These are phyloP conservation scores for Coniochaeta sp. DNA, from an alignment of 2,329 filamentous ascomycete genomes.

Conservation along the genomic window DNA sequence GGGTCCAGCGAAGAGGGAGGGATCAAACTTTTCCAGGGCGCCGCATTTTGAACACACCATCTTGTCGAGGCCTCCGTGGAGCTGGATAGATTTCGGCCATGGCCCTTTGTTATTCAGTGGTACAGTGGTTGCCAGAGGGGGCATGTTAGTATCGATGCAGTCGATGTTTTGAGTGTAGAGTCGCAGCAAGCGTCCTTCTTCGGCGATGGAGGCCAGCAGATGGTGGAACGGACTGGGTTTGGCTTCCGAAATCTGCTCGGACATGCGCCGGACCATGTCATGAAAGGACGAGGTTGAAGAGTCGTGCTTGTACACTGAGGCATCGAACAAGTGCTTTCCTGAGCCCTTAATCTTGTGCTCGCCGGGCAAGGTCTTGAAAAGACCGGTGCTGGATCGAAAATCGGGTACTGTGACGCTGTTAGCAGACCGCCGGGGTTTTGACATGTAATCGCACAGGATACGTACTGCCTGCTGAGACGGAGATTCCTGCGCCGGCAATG, in stretches of 20 bases:
- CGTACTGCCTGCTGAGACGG: conserved; percentile 86
- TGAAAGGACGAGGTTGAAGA: conserved; percentile 86
- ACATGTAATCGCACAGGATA: conserved; percentile 17
- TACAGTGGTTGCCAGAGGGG: conserved; percentile 70
- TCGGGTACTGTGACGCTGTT: conserved; percentile 63
- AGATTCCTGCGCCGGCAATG: conserved; percentile 93
- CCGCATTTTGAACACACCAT: conserved; percentile 97
- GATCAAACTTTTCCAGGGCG: conserved; percentile 67
- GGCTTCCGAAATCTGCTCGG: conserved; percentile 67
- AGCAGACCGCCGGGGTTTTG: conserved; percentile 9
- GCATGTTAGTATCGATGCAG: conserved; percentile 79
- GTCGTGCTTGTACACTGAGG: conserved; percentile 92
- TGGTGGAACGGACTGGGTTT: conserved; percentile 87
- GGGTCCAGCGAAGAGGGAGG: conserved; percentile 74
- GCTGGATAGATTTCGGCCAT: conserved; percentile 88
- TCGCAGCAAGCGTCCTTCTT: conserved; percentile 78
- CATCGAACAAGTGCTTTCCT: conserved; percentile 93
- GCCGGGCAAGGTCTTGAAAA: conserved; percentile 78
- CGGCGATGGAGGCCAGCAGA: conserved; percentile 79
- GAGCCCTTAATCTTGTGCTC: conserved; percentile 90
- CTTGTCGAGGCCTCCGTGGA: conserved; percentile 88
- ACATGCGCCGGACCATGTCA: conserved; percentile 88
- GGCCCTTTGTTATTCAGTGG: conserved; percentile 77
- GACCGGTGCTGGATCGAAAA: conserved; percentile 83
- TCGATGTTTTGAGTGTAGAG: conserved; percentile 97